phyloP scores from a whole-genome alignment of 768 basidiomycete genomes.

The Tulasnella sp. region DNA sequence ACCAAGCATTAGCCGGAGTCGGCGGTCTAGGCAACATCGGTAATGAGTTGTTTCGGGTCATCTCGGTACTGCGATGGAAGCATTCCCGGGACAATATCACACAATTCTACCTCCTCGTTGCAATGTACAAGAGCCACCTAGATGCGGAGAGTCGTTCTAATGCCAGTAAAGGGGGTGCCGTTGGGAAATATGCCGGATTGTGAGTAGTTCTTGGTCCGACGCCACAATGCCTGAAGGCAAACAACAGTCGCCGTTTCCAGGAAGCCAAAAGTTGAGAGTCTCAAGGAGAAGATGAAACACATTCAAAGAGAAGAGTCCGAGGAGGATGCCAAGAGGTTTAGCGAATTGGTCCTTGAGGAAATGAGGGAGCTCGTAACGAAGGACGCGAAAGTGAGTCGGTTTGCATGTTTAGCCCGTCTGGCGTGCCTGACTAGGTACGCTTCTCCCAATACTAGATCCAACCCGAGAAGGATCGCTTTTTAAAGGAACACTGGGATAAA shows the following conservation, averaged over 20 bases:
- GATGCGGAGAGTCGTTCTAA: too few species aligned
- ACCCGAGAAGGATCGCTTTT: neutral
- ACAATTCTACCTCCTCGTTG: too few species aligned
- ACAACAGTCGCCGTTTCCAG: neutral
- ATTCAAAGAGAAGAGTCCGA: neutral
- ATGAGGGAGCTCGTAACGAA: neutral
- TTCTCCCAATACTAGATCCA: neutral
- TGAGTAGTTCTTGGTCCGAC: neutral
- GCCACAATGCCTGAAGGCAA: too few species aligned
- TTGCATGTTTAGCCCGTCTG: neutral
- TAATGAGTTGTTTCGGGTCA: too few species aligned
- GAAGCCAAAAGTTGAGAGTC: neutral
- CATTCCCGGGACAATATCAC: too few species aligned
- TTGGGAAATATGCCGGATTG: neutral
- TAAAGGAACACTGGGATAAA: neutral
- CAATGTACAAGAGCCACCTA: too few species aligned
- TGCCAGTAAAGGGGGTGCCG: too few species aligned
- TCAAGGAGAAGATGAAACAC: neutral
- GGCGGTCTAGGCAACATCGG: too few species aligned
- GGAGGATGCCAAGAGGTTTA: neutral
- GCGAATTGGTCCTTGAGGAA: neutral
- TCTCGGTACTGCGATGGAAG: too few species aligned
- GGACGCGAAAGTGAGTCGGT: neutral
- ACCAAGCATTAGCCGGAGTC: too few species aligned
- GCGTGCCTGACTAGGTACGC: neutral